Evolutionary conservation across 306 rosid species (phyloP).

Genomic region (Quillaja saponaria): DNA sequence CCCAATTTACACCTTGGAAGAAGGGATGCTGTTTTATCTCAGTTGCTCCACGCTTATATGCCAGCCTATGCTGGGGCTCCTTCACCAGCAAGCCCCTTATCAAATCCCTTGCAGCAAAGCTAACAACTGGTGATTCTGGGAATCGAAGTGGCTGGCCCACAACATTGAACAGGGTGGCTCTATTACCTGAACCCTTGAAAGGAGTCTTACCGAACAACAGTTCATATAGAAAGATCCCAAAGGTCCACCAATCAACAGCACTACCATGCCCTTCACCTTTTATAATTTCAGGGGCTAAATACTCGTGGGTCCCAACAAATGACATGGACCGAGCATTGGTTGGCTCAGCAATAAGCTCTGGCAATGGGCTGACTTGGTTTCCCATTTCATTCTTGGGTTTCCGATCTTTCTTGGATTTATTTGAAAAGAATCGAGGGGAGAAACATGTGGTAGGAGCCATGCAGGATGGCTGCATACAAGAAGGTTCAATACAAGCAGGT

Average conservation of each 20-base stretch:
- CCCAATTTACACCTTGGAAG: slow-evolving; percentile 60
- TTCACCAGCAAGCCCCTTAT: slow-evolving; percentile 52
- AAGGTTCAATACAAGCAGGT: slow-evolving; percentile 56
- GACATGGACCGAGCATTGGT: slow-evolving; percentile 66
- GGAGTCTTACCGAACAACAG: slow-evolving; percentile 61
- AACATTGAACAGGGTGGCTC: slow-evolving; percentile 51
- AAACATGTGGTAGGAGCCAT: slow-evolving; percentile 56
- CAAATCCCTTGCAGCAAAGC: slow-evolving; percentile 52
- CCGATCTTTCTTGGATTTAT: slow-evolving; percentile 47
- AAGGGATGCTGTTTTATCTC: slow-evolving; percentile 59
- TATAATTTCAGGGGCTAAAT: slow-evolving; percentile 59
- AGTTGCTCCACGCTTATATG: slow-evolving; percentile 56
- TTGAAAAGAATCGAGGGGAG: slow-evolving; percentile 52
- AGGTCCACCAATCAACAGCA: slow-evolving; percentile 69
- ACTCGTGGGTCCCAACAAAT: slow-evolving; percentile 61
- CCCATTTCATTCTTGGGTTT: slow-evolving; percentile 54
- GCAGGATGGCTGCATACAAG: slow-evolving; percentile 57
- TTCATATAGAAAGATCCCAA: slow-evolving; percentile 58
- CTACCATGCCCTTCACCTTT: slow-evolving; percentile 63
- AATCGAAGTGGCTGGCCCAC: slow-evolving; percentile 58
- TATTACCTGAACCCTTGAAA: slow-evolving; percentile 59
- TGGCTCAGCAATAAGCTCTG: slow-evolving; percentile 59
- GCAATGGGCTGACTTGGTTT: slow-evolving; percentile 56
- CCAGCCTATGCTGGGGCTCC: slow-evolving; percentile 54
- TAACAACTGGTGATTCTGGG: slow-evolving; percentile 46